Base-by-base conservation (phyloP, 2,329 filamentous ascomycete genomes). In the Cordyceps cicadae region DNA sequence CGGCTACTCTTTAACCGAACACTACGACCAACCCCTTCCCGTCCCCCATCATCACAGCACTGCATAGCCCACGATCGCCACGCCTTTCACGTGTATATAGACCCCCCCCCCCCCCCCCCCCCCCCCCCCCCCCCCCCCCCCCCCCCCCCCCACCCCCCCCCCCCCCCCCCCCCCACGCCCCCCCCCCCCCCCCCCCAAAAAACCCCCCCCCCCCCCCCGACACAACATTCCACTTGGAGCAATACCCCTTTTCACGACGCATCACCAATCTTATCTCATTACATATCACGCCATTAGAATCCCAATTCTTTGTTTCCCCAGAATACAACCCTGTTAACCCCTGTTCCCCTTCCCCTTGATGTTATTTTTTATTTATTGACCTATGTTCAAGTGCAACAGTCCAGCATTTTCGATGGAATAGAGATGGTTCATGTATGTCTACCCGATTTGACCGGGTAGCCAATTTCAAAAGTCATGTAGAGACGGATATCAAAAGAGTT, bases 401-500 rank as follows among this genome's bases (percentile, higher is more conserved):
- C 7, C 58, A 19, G 46, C 59, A 58, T 59, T 52, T 43, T 60
- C 17, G 58, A 72, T 66, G 73, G 70, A 73, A 75, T 75, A 75
- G 73, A 72, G 68, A 72, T 71, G 66, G 59, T 51, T 74, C 73
- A 74, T 75, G 71, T 75, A 66, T 70, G 72, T 71, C 49, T 59
- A 49, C 69, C 69, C 69, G 67, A 37, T 46, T 49, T 48, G 14
- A 68, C 67, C 65, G 71, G 57, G 72, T 69, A 64, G 70, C 63
- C 53, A 60, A 55, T 49, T 60, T 63, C 65, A 73, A 74, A 75
- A 75, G 64, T 75, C 73, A 75, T 75, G 73, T 75, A 75, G 72
- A 66, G 54, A 73, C 70, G 69, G 56, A 63, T 48, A 51, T 60
- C 45, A 68, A 66, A 67, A 29, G 41, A 34, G 37, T 26, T 53